These are phyloP conservation scores for Ophiosphaerella korrae DNA, from an alignment of 2,329 filamentous ascomycete genomes.

Conservation along the genomic window DNA sequence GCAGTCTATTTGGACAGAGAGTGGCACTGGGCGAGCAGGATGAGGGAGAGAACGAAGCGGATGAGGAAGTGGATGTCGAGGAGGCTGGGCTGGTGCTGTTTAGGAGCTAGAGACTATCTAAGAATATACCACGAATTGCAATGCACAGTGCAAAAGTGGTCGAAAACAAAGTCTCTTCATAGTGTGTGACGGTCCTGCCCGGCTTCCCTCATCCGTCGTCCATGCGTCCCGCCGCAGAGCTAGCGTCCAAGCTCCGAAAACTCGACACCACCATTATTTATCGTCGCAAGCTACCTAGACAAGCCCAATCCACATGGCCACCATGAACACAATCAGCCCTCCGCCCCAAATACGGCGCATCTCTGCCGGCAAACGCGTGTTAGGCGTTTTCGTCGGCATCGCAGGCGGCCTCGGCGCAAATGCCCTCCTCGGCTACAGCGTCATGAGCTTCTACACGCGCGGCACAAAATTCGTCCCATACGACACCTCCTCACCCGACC, in stretches of 20 bases:
- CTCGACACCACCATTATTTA: slow-evolving; percentile 11
- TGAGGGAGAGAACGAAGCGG: slow-evolving; percentile 41
- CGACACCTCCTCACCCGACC: slow-evolving; percentile 35
- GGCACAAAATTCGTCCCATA: slow-evolving; percentile 45
- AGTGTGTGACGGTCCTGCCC: not conserved
- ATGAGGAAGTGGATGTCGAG: slow-evolving; percentile 43
- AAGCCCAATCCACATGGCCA: not conserved
- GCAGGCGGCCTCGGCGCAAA: slow-evolving; percentile 37
- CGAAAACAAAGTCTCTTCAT: too few relatives aligned
- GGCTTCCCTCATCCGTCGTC: slow-evolving; percentile 17
- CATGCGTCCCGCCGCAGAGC: not conserved
- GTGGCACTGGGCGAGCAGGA: slow-evolving; percentile 52
- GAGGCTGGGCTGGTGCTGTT: slow-evolving; percentile 49
- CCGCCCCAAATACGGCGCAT: slow-evolving; percentile 38
- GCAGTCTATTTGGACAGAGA: slow-evolving; percentile 55
- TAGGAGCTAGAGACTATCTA: slow-evolving; percentile 28
- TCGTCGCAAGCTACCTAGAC: not conserved
- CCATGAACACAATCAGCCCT: slow-evolving; percentile 45
- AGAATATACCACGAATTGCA: not conserved
- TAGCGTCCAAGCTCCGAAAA: slow-evolving; percentile 21
- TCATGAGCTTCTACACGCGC: slow-evolving; percentile 43
- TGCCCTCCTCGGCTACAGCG: slow-evolving; percentile 39
- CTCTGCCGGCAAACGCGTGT: slow-evolving; percentile 33
- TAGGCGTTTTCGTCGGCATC: slow-evolving; percentile 41
- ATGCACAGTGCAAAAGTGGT: too few relatives aligned